These are phyloP conservation scores for Oropetium thomaeum DNA, from an alignment of 176 grass and related monocot species.

Conservation along the genomic window DNA sequence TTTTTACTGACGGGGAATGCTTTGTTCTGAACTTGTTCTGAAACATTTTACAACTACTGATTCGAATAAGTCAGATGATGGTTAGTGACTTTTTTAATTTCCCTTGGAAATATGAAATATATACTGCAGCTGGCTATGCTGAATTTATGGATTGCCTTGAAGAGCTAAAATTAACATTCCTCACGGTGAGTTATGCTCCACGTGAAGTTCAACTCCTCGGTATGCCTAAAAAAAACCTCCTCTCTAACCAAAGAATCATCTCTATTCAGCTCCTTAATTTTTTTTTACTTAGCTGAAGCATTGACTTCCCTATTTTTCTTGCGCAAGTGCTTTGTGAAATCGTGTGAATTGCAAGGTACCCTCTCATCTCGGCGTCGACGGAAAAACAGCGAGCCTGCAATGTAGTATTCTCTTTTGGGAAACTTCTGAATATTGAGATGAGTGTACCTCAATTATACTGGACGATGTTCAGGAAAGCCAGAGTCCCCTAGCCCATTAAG, in stretches of 20 bases:
- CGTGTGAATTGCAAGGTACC: neutral
- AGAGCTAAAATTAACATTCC: slow-evolving; percentile 15
- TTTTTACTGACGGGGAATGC: neutral
- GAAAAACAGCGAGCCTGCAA: neutral
- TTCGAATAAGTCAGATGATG: neutral
- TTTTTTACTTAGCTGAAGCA: neutral
- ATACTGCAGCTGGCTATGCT: neutral
- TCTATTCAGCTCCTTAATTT: neutral
- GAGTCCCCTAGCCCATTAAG: neutral
- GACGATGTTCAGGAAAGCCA: neutral
- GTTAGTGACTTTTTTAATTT: neutral
- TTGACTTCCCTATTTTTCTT: neutral
- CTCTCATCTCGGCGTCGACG: neutral
- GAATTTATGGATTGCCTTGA: slow-evolving; percentile 3
- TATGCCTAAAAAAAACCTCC: slow-evolving; percentile 40
- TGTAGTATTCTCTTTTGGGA: neutral
- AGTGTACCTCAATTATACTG: neutral
- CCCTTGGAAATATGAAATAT: neutral
- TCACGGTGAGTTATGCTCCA: neutral
- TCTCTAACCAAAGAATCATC: neutral
- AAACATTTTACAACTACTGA: neutral
- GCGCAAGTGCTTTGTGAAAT: neutral
- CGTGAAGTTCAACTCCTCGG: slow-evolving; percentile 44
- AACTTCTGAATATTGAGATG: slow-evolving; percentile 7
- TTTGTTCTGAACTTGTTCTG: neutral